A percentile compares a stretch with the other conserved stretches of the same genome.
phyloP scores from a whole-genome alignment of 768 basidiomycete genomes.

The Calocybe gangraenosa region DNA sequence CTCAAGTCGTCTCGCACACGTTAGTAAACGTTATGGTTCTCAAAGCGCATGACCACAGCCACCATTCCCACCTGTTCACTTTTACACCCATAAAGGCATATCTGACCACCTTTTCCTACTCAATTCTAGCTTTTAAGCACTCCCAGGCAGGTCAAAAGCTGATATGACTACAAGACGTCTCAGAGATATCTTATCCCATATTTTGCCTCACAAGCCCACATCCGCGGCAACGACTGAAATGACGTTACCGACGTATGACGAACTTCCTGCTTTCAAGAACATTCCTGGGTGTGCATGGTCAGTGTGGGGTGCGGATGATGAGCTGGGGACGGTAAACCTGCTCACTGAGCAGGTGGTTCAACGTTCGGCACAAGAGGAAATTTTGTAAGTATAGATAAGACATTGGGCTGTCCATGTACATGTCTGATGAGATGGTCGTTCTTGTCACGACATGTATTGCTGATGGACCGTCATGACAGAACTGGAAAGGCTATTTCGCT shows the following conservation, averaged over 20 bases:
- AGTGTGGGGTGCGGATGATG: slow-evolving; percentile 61
- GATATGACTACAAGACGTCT: slow-evolving; percentile 28
- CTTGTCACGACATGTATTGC: too few species aligned
- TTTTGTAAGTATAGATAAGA: slow-evolving; percentile 28
- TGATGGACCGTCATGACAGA: slow-evolving; percentile 24
- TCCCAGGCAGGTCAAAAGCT: too few species aligned
- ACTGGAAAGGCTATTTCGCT: slow-evolving; percentile 52
- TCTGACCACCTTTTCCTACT: too few species aligned
- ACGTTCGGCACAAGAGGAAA: slow-evolving; percentile 51
- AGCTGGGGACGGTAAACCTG: slow-evolving; percentile 65
- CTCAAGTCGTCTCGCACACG: background rate
- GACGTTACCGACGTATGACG: slow-evolving; percentile 30
- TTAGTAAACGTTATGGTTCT: background rate
- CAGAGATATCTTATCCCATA: slow-evolving; percentile 24
- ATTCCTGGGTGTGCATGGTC: slow-evolving; percentile 65
- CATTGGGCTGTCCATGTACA: too few species aligned
- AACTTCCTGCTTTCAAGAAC: slow-evolving; percentile 44
- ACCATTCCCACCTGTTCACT: background rate
- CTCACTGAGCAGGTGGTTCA: slow-evolving; percentile 62
- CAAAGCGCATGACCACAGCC: too few species aligned
- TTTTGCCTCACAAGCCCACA: slow-evolving; percentile 10
- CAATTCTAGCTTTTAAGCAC: too few species aligned
- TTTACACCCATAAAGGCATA: background rate
- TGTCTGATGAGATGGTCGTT: background rate
- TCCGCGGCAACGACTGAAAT: slow-evolving; percentile 4